phyloP scores from a whole-genome alignment of 2,329 filamentous ascomycete species.

The Xylariaceae sp. region DNA sequence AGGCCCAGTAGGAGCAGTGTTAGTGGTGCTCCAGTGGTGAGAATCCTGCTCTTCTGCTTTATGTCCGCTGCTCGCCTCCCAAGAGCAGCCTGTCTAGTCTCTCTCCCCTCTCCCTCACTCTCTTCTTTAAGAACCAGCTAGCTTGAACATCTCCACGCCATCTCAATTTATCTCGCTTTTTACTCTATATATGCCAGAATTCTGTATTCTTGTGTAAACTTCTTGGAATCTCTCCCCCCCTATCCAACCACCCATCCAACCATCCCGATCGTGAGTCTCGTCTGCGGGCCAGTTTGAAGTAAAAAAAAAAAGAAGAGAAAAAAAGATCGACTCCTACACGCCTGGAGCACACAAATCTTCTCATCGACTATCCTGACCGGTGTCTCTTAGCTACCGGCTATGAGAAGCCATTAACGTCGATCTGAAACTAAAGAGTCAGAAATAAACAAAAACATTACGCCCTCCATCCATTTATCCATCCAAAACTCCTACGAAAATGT shows the following conservation, averaged over 20 bases:
- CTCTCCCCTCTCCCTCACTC: not conserved
- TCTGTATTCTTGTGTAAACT: no score
- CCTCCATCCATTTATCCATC: constrained; percentile 4
- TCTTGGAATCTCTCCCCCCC: not conserved
- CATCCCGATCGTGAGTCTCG: not conserved
- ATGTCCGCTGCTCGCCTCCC: no score
- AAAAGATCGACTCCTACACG: not conserved
- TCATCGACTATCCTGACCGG: not conserved
- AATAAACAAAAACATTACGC: constrained; percentile 1
- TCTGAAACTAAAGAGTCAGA: constrained; percentile 3
- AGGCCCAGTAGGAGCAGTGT: not conserved
- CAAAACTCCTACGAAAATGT: constrained; percentile 28
- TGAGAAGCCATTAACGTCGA: not conserved
- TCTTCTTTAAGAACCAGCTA: not conserved
- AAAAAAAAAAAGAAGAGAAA: not conserved
- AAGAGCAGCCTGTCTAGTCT: not conserved
- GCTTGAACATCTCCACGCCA: not conserved
- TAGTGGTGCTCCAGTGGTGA: no score
- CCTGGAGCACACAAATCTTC: not conserved
- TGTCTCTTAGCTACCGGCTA: not conserved
- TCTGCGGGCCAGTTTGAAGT: not conserved
- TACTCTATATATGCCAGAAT: not conserved
- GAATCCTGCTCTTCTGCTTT: no score
- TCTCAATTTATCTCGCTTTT: not conserved
- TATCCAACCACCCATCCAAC: not conserved